Evolutionary conservation across 495 filamentous ascomycete species (phyloP).

Genomic region (Xylaria palmicola): DNA sequence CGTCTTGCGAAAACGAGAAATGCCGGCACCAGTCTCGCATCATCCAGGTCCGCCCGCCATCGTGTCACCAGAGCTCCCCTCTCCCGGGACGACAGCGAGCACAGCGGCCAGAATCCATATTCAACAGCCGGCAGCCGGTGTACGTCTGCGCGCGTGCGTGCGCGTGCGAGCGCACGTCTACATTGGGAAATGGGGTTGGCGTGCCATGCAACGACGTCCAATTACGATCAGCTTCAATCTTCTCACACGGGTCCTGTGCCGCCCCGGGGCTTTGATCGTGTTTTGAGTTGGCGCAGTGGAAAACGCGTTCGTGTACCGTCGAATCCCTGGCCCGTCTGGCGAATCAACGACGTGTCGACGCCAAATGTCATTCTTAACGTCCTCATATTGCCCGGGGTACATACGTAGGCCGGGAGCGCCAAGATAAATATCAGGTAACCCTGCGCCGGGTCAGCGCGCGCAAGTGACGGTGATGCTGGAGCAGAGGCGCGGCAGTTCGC

Average conservation of each 20-base stretch:
- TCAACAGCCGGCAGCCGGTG: background rate
- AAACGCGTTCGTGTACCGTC: slow-evolving; percentile 7
- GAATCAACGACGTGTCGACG: slow-evolving; percentile 15
- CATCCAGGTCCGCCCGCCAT: background rate
- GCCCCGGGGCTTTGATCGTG: background rate
- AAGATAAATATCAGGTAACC: background rate
- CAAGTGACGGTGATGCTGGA: no score
- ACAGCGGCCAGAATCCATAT: background rate
- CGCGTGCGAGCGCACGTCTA: background rate
- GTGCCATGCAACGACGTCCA: slow-evolving; percentile 1
- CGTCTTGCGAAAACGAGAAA: background rate
- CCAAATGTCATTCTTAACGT: background rate
- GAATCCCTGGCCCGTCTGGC: slow-evolving; percentile 6
- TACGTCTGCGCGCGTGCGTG: background rate
- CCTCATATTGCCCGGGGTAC: slow-evolving; percentile 4
- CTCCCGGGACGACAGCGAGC: background rate
- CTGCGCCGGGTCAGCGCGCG: no score
- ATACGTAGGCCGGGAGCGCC: background rate
- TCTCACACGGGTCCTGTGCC: slow-evolving; percentile 4
- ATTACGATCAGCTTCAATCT: background rate
- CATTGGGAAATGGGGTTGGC: background rate
- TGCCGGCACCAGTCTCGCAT: background rate
- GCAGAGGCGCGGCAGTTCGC: no score
- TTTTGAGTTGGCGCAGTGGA: slow-evolving; percentile 4
- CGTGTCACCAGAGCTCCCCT: background rate